Evolutionary conservation across 1,284 basidiomycete genomes (phyloP), one percentile per base, ranked within the genome.

Genomic region (Testicularia cyperi): DNA sequence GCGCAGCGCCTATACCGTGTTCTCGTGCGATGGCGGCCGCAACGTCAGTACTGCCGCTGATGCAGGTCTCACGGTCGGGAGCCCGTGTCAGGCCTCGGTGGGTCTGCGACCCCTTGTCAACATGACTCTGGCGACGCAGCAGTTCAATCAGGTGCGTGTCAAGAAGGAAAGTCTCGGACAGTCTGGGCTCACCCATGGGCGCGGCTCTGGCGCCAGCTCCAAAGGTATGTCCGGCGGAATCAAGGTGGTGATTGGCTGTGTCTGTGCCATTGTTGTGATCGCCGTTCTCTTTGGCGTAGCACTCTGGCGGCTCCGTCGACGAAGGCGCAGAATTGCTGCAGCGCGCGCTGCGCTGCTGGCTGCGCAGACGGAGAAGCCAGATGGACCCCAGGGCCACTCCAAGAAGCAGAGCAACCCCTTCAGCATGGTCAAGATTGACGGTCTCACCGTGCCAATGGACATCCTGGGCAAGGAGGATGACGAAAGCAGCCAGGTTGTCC

Each of bases 121-220:
- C 39, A 56, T 52, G 41, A 55, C 65, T 7, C 14, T 34, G 12
- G 68, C 66, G 12, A 48, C 46, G 2, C 55, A 55, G 25, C 49
- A 72, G 23, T 72, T 72, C 46, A 44, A 65, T 12, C 56, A 62
- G 10, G 70, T 72, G 15, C 58, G 70, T 14, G 45, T 72, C 41
- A 63, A 62, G 38, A 63, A 66, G 40, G 44, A 68, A 44, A 48
- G 38, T 16, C 57, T 72, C 20, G 68, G 68, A 14, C 40, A 56
- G 31, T 67, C 55, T 12, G 46, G 45, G 20, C 25, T 57, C 18
- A 40, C 20, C 38, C 39, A 49, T 29, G 49, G 45, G 13, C 40
- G 44, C 24, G 21, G 38, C 21, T 37, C 48, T 16, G 41, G 25
- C 40, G 44, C 43, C 16, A 35, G 34, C 29, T 47, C 35, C 26